phyloP scores from a whole-genome alignment of 1,139 yeast species.

The Hansenula sp. region DNA sequence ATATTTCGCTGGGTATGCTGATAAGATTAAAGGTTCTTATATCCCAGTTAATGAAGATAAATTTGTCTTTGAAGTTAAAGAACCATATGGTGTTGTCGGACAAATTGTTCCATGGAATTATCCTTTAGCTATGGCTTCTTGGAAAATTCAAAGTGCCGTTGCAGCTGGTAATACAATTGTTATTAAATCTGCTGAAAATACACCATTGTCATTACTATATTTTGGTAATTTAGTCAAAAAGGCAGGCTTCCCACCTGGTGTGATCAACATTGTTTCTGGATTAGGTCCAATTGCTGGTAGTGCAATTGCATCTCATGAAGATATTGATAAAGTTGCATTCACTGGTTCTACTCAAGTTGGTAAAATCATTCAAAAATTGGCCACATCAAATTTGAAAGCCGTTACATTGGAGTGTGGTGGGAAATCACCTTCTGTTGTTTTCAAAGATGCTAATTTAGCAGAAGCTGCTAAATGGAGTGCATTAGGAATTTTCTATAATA shows the following conservation, averaged over 20 bases:
- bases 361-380: conserved; percentile 49
- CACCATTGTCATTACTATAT: conserved; percentile 59
- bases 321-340: conserved; percentile 62
- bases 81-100: conserved; percentile 61
- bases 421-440: conserved; percentile 73
- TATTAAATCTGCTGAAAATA: conserved; percentile 59
- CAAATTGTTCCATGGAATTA: conserved; percentile 77
- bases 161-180: conserved; percentile 70
- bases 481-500: conserved; percentile 72
- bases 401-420: conserved; percentile 68
- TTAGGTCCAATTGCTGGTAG: conserved; percentile 51
- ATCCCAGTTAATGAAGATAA: conserved; percentile 61
- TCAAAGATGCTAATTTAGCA: conserved; percentile 73
- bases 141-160: conserved; percentile 70
- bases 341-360: conserved; percentile 63
- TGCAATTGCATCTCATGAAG: conserved; percentile 52
- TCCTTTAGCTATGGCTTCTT: conserved; percentile 65
- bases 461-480: conserved; percentile 84
- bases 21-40: conserved; percentile 65
- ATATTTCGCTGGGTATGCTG: conserved; percentile 85
- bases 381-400: conserved; percentile 51
- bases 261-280: conserved; percentile 55
- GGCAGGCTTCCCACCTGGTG: conserved; percentile 65
- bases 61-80: conserved; percentile 54
- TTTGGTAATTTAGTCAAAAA: conserved; percentile 49